Base-by-base conservation (phyloP, 1,139 yeast genomes). In the Zygosaccharomyces pseudobailii region DNA sequence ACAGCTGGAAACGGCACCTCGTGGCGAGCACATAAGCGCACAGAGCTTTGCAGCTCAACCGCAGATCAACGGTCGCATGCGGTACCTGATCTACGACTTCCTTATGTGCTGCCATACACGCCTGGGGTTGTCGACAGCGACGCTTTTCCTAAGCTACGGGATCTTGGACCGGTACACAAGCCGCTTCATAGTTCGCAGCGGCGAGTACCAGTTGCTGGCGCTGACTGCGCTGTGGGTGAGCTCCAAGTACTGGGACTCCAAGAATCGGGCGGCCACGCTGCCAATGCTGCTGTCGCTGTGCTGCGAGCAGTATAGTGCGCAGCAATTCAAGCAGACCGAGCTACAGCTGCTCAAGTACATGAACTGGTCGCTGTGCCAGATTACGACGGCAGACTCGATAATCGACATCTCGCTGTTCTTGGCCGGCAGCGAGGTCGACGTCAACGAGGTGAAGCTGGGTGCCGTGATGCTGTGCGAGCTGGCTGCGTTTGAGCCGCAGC, bases 101-200 rank as follows among this genome's bases (percentile, higher is more conserved):
- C 70, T 92, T 41, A 75, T 89, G 61, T 96, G 90, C 65, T 80
- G 92, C 55, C 97, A 92, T 63, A 72, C 82, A 8, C 80, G 89
- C 44, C 78, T 90, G 58, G 82, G 78, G 52, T 74, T 92, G 48
- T 84, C 83, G 48, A 82, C 89, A 2, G 84, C 87, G 48, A 89
- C 97, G 0, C 72, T 90, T 46, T 87, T 86, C 58, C 74, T 87
- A 49, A 84, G 95, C 44, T 78, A 89, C 68, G 86, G 84, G 66
- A 82, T 92, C 55, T 78, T 90, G 48, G 97, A 92, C 67, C 79
- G 97, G 53, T 92, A 92, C 71, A 84, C 95, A 63, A 85, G 97
- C 30, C 82, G 82, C 57, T 78, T 96, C 57, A 82, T 88, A 37
- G 95, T 90, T 33, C 87, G 86, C 70, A 87, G 87, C 40, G 52